Base-by-base conservation (phyloP, 2,329 filamentous ascomycete genomes). In the Trichophaea hybrida region DNA sequence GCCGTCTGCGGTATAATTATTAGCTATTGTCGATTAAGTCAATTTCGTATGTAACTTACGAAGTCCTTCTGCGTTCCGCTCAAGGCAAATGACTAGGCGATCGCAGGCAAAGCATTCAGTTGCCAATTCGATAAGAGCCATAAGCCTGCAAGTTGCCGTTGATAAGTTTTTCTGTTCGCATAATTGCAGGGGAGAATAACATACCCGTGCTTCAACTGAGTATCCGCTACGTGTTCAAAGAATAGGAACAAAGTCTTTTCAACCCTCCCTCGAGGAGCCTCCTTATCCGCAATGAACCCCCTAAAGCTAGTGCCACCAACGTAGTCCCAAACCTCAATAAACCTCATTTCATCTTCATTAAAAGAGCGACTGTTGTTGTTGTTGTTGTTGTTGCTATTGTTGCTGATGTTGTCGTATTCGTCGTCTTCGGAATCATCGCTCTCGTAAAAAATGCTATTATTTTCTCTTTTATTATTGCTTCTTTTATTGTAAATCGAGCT, bases 71-170 rank as follows among this genome's bases (percentile, higher is more conserved):
- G 80, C 76, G 63, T 86, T 81, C 61, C 88, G 85, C 71, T 91
- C 88, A 64, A 94, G 78, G 73, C 87, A 90, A 68, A 89, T 81
- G 64, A 94, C 81, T 63, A 95, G 80, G 70, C 85, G 81, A 58
- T 80, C 78, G 74, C 89, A 94, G 68, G 77, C 81, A 70, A 95
- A 80, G 59, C 86, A 81, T 62, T 80, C 78, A 68, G 86, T 84
- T 68, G 87, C 88, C 61, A 96, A 80, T 75, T 95, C 90, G 68
- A 95, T 91, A 60, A 95, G 79, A 64, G 88, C 87, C 77, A 95
- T 89, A 56, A 96, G 80, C 70, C 86, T 90, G 68, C 48, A 64
- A 33, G 59, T 24, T 24, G 24, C 24, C 24, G 24, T 17, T 12
- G 59, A 69, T 74, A 65, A 73, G 72, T 56, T 67, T 53, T 58